These are phyloP conservation scores for Clonostachys sp. DNA, from an alignment of 2,329 filamentous ascomycete genomes.

Conservation along the genomic window DNA sequence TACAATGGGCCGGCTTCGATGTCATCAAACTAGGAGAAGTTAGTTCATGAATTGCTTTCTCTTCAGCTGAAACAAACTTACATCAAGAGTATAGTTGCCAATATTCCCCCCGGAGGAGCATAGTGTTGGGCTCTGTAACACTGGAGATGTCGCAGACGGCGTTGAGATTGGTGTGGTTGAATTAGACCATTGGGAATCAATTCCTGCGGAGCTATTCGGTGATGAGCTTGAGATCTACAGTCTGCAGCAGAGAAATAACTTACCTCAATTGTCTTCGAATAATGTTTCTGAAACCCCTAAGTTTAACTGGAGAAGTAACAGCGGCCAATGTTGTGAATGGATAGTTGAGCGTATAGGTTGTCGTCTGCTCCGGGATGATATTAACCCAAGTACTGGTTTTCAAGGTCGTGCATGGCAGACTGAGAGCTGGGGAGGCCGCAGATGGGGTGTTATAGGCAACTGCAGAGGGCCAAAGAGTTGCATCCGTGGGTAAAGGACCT, in stretches of 20 bases:
- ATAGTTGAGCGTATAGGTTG: slow-evolving; percentile 31
- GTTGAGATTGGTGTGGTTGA: slow-evolving; percentile 10
- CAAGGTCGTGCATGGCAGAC: slow-evolving; percentile 9
- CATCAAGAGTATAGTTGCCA: slow-evolving; percentile 29
- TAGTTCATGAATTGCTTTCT: slow-evolving; percentile 5
- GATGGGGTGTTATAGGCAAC: slow-evolving; percentile 1
- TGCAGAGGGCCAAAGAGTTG: slow-evolving; percentile 2
- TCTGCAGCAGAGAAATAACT: slow-evolving; percentile 2
- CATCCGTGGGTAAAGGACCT: slow-evolving; percentile 1
- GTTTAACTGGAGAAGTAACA: slow-evolving; percentile 8
- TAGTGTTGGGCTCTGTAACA: slow-evolving; percentile 9
- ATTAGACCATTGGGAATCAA: slow-evolving; percentile 18
- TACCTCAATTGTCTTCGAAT: slow-evolving; percentile 21
- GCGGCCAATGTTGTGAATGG: slow-evolving; percentile 30
- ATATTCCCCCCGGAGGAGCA: slow-evolving; percentile 22
- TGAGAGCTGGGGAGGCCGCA: not conserved
- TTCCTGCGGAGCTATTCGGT: not conserved
- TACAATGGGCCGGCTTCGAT: slow-evolving; percentile 27
- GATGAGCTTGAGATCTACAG: not conserved
- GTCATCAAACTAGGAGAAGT: slow-evolving; percentile 25
- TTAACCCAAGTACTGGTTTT: slow-evolving; percentile 33
- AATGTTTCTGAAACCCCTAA: not conserved
- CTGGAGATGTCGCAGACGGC: not conserved
- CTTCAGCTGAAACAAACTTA: slow-evolving; percentile 13
- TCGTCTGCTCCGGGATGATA: slow-evolving; percentile 28